Evolutionary conservation across 2,329 filamentous ascomycete species (phyloP).

Genomic region (Scopulariopsis brevicaulis): DNA sequence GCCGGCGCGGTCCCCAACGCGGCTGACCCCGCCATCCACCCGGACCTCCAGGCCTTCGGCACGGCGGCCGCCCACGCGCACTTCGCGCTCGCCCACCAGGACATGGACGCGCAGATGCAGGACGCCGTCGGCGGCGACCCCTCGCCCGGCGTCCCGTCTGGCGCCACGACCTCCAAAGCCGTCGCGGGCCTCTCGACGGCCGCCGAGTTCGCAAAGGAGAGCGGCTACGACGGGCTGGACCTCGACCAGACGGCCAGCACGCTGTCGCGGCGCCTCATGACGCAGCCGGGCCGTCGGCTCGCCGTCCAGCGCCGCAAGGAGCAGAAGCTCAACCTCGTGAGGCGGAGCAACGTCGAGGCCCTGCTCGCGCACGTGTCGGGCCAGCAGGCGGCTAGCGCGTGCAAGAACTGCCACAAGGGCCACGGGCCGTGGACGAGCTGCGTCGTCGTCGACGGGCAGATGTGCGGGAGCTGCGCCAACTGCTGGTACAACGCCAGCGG

Average conservation of each 20-base stretch:
- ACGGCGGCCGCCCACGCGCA: conserved; percentile 3
- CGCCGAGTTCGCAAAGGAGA: conserved; percentile 31
- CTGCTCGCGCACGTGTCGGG: conserved; percentile 46
- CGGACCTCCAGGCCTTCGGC: conserved; percentile 14
- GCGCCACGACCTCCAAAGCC: conserved; percentile 3
- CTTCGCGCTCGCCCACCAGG: conserved; percentile 6
- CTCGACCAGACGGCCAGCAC: conserved; percentile 32
- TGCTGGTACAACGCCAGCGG: conserved; percentile 55
- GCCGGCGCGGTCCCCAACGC: conserved; percentile 11
- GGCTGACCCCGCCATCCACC: conserved; percentile 12
- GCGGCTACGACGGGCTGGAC: conserved; percentile 32
- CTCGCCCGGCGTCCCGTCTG: conserved; percentile 1
- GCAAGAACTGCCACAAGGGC: conserved; percentile 49
- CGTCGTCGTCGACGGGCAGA: conserved; percentile 46
- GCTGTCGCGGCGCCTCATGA: conserved; percentile 40
- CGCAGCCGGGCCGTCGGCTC: conserved; percentile 33
- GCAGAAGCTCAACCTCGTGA: conserved; percentile 41
- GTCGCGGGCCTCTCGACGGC: conserved; percentile 20
- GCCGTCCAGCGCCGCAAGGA: conserved; percentile 41
- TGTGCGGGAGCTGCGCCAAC: conserved; percentile 51
- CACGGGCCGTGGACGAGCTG: conserved; percentile 48
- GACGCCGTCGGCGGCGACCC: conserved; percentile 4
- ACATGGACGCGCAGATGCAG: conserved; percentile 13
- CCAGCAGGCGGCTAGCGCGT: conserved; percentile 31
- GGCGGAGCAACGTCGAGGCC: conserved; percentile 49